Conservation (phyloP, 2,329 filamentous ascomycete species). For the Fusarium tuaranense region DNA sequence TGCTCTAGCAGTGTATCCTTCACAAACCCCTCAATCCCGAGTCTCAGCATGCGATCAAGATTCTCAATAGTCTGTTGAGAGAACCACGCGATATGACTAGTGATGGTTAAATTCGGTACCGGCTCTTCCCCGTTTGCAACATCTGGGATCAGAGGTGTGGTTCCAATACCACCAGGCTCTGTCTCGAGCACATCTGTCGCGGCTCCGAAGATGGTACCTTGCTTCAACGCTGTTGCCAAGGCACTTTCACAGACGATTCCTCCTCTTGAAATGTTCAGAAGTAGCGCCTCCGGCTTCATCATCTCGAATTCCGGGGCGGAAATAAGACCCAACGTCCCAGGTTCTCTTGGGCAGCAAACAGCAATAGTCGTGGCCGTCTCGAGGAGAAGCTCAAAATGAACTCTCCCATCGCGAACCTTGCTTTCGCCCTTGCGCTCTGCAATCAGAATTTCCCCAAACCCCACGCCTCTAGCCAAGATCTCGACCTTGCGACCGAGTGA, state of each 20-base stretch:
- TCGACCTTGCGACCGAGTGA: neutral
- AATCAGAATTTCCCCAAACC: neutral
- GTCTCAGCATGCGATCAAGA: neutral
- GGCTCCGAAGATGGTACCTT: neutral
- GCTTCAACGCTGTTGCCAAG: neutral
- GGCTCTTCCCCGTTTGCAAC: neutral
- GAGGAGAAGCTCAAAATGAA: neutral
- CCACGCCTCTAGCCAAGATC: neutral
- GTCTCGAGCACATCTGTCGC: neutral
- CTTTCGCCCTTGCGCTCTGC: neutral
- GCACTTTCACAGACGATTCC: neutral
- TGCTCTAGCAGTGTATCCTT: neutral
- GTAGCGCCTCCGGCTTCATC: neutral
- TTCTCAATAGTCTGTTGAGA: neutral
- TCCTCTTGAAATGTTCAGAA: neutral
- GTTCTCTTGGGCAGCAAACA: neutral
- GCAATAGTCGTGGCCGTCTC: neutral
- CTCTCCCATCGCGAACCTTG: neutral
- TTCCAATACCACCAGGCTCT: neutral
- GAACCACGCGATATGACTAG: neutral
- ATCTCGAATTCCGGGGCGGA: neutral
- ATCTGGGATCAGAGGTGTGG: neutral
- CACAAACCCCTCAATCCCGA: neutral
- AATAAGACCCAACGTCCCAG: neutral
- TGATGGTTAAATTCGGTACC: neutral